Evolutionary conservation across 1,284 basidiomycete genomes (phyloP).

Genomic region (Melampsora americana): DNA sequence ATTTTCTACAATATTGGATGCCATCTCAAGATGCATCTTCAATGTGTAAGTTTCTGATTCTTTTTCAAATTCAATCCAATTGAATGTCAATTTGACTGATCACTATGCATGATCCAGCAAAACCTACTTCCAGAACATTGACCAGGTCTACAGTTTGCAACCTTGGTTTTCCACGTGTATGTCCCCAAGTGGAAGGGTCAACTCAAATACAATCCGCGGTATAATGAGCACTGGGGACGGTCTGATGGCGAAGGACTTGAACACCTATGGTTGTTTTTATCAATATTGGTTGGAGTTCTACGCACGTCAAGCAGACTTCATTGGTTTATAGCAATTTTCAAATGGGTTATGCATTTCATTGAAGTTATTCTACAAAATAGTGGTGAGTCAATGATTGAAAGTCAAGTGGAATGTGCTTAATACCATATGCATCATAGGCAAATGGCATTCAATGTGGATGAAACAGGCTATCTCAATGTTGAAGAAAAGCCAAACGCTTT

Average conservation of each 20-base stretch:
- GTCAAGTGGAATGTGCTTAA: too few species aligned
- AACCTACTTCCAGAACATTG: background rate
- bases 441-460: too few species aligned
- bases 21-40: slow-evolving; percentile 8
- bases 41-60: background rate
- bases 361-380: too few species aligned
- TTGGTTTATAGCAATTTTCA: too few species aligned
- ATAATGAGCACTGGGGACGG: slow-evolving; percentile 5
- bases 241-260: slow-evolving; percentile 39
- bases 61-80: too few species aligned
- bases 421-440: too few species aligned
- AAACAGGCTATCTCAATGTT: too few species aligned
- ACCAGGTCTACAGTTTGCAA: background rate
- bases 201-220: slow-evolving; percentile 16
- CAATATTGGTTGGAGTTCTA: background rate
- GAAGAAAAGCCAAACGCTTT: too few species aligned
- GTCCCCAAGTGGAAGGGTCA: slow-evolving; percentile 37
- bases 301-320: background rate
- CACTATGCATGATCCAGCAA: background rate
- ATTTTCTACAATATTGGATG: too few species aligned
- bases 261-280: slow-evolving; percentile 24
- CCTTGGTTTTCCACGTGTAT: slow-evolving; percentile 37
- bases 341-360: too few species aligned
- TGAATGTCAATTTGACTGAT: too few species aligned
- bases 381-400: too few species aligned